Conservation (phyloP, 2,329 filamentous ascomycete species). For the Rutstroemia sydowiana region DNA sequence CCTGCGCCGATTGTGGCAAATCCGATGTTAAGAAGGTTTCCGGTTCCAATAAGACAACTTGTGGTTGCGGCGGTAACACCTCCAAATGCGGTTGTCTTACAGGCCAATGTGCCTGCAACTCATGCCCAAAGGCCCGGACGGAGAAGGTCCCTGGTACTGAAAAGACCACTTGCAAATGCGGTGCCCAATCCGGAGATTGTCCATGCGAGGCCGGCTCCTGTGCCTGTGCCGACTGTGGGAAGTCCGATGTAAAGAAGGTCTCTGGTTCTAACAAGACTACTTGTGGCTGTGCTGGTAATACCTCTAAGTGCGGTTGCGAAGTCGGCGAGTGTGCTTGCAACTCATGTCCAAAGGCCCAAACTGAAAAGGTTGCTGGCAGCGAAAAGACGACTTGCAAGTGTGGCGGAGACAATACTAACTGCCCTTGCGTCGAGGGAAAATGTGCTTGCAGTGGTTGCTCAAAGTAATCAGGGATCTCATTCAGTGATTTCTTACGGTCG, state of each 20-base stretch:
- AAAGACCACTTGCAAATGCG: slow-evolving; percentile 41
- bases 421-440: slow-evolving; percentile 26
- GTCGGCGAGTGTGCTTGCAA: slow-evolving; percentile 34
- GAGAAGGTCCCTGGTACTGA: slow-evolving; percentile 30
- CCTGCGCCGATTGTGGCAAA: slow-evolving; percentile 40
- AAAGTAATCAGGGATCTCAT: slow-evolving; percentile 13
- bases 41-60: slow-evolving; percentile 35
- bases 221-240: slow-evolving; percentile 39
- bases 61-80: slow-evolving; percentile 33
- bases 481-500: slow-evolving; percentile 4
- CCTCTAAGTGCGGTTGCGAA: slow-evolving; percentile 32
- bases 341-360: slow-evolving; percentile 35
- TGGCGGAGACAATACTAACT: slow-evolving; percentile 30
- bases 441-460: slow-evolving; percentile 29
- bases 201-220: slow-evolving; percentile 39
- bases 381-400: slow-evolving; percentile 34
- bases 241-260: slow-evolving; percentile 36
- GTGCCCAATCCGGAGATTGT: slow-evolving; percentile 35
- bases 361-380: slow-evolving; percentile 28
- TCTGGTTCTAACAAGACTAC: slow-evolving; percentile 34
- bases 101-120: slow-evolving; percentile 33
- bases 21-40: slow-evolving; percentile 34
- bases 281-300: slow-evolving; percentile 34
- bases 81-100: slow-evolving; percentile 33
- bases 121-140: slow-evolving; percentile 33